These are phyloP conservation scores for Agrostemma githago DNA, from an alignment of 148 eudicot genomes.

Conservation along the genomic window DNA sequence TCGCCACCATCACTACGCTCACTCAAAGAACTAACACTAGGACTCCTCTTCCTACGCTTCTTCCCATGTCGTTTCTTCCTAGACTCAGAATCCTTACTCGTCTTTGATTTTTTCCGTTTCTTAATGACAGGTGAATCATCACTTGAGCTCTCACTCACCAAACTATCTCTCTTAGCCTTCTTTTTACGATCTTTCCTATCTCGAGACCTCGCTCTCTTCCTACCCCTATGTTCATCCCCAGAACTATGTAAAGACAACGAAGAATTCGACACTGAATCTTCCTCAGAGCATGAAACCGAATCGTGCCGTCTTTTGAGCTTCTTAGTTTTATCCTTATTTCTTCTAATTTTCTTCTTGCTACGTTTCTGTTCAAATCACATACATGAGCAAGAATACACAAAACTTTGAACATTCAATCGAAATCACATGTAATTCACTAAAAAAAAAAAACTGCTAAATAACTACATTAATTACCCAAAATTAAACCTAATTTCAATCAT, in stretches of 20 bases:
- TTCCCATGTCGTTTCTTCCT: conserved; percentile 44
- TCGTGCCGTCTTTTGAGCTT: conserved; percentile 37
- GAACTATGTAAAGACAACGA: conserved; percentile 33
- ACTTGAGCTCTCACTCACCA: conserved; percentile 32
- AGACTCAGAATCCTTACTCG: conserved; percentile 28
- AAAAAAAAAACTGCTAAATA: not conserved
- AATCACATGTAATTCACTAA: not conserved
- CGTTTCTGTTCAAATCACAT: conserved; percentile 38
- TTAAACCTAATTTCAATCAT: not conserved
- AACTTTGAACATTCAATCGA: too few species aligned
- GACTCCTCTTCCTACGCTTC: conserved; percentile 52
- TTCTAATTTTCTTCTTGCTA: conserved; percentile 51
- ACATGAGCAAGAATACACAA: conserved; percentile 8
- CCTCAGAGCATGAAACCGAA: conserved; percentile 39
- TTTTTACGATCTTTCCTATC: conserved; percentile 43
- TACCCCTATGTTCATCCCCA: conserved; percentile 33
- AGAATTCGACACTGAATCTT: conserved; percentile 32
- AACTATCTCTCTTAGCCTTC: conserved; percentile 36
- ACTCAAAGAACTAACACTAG: conserved; percentile 43
- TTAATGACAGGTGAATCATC: conserved; percentile 36
- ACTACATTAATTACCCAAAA: not conserved
- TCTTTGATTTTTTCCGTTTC: conserved; percentile 47
- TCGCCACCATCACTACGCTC: conserved; percentile 36
- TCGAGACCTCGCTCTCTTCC: conserved; percentile 41
- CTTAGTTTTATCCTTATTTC: conserved; percentile 49